Evolutionary conservation across 2,329 filamentous ascomycete genomes (phyloP).

Genomic region (Fusarium cyanostomum): DNA sequence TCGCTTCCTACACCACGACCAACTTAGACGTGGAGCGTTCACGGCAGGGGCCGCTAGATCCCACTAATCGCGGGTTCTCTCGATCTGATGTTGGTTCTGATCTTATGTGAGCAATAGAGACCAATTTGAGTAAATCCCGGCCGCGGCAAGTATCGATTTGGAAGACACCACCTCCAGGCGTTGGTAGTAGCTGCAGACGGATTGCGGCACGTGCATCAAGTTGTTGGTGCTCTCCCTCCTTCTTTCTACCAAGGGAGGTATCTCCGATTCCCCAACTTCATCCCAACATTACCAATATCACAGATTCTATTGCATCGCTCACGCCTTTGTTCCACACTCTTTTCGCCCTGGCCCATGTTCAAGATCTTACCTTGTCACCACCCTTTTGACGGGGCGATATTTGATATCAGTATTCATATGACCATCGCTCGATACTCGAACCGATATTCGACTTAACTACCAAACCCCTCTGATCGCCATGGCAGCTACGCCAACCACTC

Average conservation of each 20-base stretch:
- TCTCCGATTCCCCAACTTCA: neutral
- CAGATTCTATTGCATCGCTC: neutral
- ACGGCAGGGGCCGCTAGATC: neutral
- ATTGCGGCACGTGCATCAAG: constrained; percentile 24
- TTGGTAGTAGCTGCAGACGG: neutral
- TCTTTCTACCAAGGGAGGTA: too few species aligned
- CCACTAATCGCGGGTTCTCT: neutral
- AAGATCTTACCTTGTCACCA: neutral
- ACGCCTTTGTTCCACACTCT: neutral
- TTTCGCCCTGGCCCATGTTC: neutral
- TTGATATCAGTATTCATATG: neutral
- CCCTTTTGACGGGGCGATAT: neutral
- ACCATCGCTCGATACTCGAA: neutral
- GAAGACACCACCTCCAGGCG: constrained; percentile 16
- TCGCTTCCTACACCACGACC: neutral
- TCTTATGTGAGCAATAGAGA: neutral
- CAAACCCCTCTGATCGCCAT: neutral
- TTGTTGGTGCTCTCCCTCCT: constrained; percentile 16
- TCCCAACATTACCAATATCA: neutral
- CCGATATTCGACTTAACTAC: neutral
- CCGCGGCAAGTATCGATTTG: constrained; percentile 37
- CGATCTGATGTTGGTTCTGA: neutral
- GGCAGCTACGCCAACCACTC: neutral
- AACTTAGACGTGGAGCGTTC: neutral
- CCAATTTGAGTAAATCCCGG: constrained; percentile 9